Evolutionary conservation across 108 stramenopile genomes (phyloP).

Genomic region (Nannochloropsis gaditana): DNA sequence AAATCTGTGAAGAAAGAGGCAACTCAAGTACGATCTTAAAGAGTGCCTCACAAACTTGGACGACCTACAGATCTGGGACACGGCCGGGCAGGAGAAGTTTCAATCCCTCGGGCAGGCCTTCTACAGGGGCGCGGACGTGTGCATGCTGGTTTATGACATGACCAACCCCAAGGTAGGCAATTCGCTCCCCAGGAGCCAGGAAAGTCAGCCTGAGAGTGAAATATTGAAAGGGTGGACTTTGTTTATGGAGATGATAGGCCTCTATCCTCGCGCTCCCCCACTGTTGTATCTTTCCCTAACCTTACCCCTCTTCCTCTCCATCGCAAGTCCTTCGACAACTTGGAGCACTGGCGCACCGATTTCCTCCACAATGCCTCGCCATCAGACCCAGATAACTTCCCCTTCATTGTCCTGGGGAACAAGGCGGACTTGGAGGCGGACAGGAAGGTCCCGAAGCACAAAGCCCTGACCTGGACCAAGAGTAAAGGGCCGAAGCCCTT

Average conservation of each 20-base stretch:
- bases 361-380: constrained; percentile 61
- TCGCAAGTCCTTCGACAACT: constrained; percentile 70
- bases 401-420: constrained; percentile 93
- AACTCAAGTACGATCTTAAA: not conserved
- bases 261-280: not conserved
- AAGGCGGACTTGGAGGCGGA: constrained; percentile 74
- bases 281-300: not conserved
- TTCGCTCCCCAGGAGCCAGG: not conserved
- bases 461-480: constrained; percentile 42
- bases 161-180: constrained; percentile 66
- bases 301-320: not conserved
- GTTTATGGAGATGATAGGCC: not conserved
- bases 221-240: not conserved
- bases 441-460: constrained; percentile 46
- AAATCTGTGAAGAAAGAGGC: no score
- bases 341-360: constrained; percentile 86
- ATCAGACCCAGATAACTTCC: constrained; percentile 67
- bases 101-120: constrained; percentile 90
- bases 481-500: constrained; percentile 57
- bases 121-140: constrained; percentile 96
- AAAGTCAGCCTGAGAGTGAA: not conserved
- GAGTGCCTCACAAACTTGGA: not conserved
- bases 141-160: constrained; percentile 93
- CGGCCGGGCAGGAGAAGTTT: constrained; percentile 96
- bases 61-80: constrained; percentile 89